Conservation (phyloP, 805 yeast genomes). For the Pichia scutulata region DNA sequence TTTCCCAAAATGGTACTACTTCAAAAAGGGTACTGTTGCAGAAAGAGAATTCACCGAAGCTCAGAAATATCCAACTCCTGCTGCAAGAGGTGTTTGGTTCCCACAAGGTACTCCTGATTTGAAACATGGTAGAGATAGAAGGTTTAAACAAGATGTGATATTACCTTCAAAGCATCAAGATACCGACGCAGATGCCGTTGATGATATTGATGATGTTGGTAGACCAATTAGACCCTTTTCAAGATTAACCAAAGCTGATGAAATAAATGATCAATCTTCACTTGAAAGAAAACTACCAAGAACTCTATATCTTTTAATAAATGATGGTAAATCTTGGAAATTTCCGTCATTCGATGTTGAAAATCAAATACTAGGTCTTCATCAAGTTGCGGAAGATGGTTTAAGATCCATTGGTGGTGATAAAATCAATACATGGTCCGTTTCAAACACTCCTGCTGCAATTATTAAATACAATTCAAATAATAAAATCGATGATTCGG, state of each 20-base stretch:
- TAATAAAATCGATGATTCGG: constrained; percentile 19
- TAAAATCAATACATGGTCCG: constrained; percentile 76
- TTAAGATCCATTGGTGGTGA: constrained; percentile 66
- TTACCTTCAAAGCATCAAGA: constrained; percentile 51
- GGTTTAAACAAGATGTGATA: constrained; percentile 68
- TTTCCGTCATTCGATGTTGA: constrained; percentile 61
- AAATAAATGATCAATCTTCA: constrained; percentile 48
- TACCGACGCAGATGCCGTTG: constrained; percentile 14
- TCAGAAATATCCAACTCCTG: constrained; percentile 67
- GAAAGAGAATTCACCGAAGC: constrained; percentile 72
- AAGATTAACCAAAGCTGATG: constrained; percentile 74
- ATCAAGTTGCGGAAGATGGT: constrained; percentile 68
- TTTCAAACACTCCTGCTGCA: constrained; percentile 84
- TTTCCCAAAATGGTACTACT: constrained; percentile 89
- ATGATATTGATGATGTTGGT: constrained; percentile 47
- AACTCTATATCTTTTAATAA: constrained; percentile 69
- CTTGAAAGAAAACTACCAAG: constrained; percentile 74
- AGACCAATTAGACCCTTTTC: constrained; percentile 65
- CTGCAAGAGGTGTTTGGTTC: constrained; percentile 69
- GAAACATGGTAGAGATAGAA: constrained; percentile 82
- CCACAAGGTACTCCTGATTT: constrained; percentile 82
- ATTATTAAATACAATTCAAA: constrained; percentile 38
- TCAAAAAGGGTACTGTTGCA: constrained; percentile 80
- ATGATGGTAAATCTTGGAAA: constrained; percentile 47
- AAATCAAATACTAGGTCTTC: constrained; percentile 45